A percentile compares a stretch with the other conserved stretches of the same genome.
Conservation (phyloP, 1,284 basidiomycete genomes). For the Pseudozyma pruni region DNA sequence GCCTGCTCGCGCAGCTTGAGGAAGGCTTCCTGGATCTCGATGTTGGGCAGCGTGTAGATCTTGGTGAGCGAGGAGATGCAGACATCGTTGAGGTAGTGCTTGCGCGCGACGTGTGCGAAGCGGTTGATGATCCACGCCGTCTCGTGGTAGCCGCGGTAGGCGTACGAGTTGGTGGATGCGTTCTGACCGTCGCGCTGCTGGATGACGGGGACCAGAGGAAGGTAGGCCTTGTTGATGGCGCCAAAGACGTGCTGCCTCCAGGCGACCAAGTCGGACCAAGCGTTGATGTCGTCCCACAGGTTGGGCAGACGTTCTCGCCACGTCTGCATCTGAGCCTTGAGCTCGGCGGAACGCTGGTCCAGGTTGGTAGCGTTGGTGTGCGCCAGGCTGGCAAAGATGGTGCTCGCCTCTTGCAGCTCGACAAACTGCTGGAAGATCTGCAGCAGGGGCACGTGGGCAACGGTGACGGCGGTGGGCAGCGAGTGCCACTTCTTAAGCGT, state of each 20-base stretch:
- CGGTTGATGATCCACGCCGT: slow-evolving; percentile 99
- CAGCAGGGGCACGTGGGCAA: slow-evolving; percentile 91
- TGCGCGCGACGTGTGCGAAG: slow-evolving; percentile 98
- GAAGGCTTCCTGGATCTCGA: slow-evolving; percentile 99
- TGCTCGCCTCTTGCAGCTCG: slow-evolving; percentile 88
- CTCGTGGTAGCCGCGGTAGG: slow-evolving; percentile 98
- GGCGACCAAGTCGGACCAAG: slow-evolving; percentile 97
- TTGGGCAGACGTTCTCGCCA: slow-evolving; percentile 98
- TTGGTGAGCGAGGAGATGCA: slow-evolving; percentile 95
- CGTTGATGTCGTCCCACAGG: slow-evolving; percentile 95
- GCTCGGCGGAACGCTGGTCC: slow-evolving; percentile 91
- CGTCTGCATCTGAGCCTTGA: slow-evolving; percentile 77
- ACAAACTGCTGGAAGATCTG: slow-evolving; percentile 99
- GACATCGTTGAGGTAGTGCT: slow-evolving; percentile 94
- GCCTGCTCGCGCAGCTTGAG: slow-evolving; percentile 98
- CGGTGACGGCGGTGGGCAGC: slow-evolving; percentile 84
- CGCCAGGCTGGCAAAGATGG: slow-evolving; percentile 85
- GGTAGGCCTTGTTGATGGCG: slow-evolving; percentile 96
- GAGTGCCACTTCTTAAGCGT: slow-evolving; percentile 95
- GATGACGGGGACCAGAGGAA: slow-evolving; percentile 75
- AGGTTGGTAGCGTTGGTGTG: slow-evolving; percentile 88
- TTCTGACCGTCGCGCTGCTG: slow-evolving; percentile 72
- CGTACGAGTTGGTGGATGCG: slow-evolving; percentile 76
- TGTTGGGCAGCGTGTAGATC: slow-evolving; percentile 98
- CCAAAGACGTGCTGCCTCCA: slow-evolving; percentile 92